Evolutionary conservation across 129 eudicot species (phyloP).

Genomic region (Arctium minus): DNA sequence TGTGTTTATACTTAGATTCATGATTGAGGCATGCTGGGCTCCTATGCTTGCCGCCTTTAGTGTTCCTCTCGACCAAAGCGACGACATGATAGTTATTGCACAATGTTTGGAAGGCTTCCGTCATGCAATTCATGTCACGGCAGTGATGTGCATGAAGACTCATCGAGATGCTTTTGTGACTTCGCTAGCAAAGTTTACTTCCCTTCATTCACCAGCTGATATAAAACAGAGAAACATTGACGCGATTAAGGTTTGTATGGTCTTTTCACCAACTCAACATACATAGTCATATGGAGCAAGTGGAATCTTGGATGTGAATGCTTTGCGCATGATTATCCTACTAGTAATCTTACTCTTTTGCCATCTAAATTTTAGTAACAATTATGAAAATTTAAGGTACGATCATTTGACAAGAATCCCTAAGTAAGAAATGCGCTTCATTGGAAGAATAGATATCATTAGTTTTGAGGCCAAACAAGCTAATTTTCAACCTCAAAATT

Average conservation of each 20-base stretch:
- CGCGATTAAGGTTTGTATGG: conserved; percentile 82
- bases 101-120: conserved; percentile 94
- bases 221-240: conserved; percentile 91
- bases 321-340: not conserved
- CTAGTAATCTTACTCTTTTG: not conserved
- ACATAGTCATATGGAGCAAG: not conserved
- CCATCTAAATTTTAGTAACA: not conserved
- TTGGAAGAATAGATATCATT: not conserved
- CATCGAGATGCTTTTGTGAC: conserved; percentile 98
- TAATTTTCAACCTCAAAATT: not conserved
- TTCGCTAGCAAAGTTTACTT: conserved; percentile 93
- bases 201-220: conserved; percentile 97
- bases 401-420: not conserved
- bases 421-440: not conserved
- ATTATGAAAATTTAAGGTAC: not conserved
- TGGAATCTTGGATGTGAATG: no score
- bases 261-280: not conserved
- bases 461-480: not conserved
- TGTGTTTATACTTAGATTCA: conserved; percentile 86
- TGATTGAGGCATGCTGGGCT: conserved; percentile 99
- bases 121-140: conserved; percentile 91
- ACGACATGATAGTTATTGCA: conserved; percentile 63
- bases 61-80: conserved; percentile 96
- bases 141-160: conserved; percentile 98
- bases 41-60: conserved; percentile 99